Evolutionary conservation across 257 asterid species (phyloP).

Genomic region (Jasminum sambac): DNA sequence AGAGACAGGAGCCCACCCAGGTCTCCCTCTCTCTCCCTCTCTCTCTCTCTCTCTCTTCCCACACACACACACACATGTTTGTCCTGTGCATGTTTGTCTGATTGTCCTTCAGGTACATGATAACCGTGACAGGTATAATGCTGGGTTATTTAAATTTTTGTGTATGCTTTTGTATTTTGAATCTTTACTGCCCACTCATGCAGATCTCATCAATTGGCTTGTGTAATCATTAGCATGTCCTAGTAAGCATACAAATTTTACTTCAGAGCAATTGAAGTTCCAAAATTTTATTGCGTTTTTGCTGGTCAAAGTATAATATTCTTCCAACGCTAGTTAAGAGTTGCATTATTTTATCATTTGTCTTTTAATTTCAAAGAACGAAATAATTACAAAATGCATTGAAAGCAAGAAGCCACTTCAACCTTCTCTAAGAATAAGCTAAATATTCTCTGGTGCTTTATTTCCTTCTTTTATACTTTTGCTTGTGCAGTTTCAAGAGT

Average conservation of each 20-base stretch:
- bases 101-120: background rate
- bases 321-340: background rate
- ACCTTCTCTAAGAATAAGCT: background rate
- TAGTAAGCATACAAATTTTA: background rate
- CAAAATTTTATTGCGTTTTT: background rate
- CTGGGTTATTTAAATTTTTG: background rate
- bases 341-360: background rate
- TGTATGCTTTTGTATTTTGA: background rate
- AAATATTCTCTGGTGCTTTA: background rate
- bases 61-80: background rate
- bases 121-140: background rate
- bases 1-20: constrained; percentile 93
- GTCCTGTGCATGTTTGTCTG: too few species aligned
- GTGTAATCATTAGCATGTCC: background rate
- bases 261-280: background rate
- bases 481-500: background rate
- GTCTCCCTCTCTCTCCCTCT: constrained; percentile 34
- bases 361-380: background rate
- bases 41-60: background rate
- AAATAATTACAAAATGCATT: background rate
- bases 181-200: background rate
- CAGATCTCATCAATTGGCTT: background rate
- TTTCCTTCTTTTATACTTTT: background rate
- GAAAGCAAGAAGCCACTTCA: background rate
- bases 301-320: background rate